A percentile compares a stretch with the other conserved stretches of the same genome.
Evolutionary conservation across 2,329 filamentous ascomycete species (phyloP).

Genomic region (Hansfordia pulvinata): DNA sequence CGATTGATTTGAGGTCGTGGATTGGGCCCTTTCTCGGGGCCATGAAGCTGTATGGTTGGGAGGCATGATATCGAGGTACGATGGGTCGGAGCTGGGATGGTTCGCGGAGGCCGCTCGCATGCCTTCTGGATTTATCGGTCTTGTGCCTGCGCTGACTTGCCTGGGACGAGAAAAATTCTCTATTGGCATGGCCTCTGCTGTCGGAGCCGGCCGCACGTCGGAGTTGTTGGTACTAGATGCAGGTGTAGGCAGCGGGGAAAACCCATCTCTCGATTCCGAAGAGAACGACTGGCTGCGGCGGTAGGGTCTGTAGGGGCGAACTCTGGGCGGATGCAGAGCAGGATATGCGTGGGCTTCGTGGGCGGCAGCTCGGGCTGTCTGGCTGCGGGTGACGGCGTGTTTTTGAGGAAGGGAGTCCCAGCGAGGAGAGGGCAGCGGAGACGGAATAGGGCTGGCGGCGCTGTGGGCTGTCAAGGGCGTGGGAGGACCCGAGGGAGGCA

Average conservation of each 20-base stretch:
- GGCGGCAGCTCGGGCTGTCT: slow-evolving; percentile 7
- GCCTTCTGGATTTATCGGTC: slow-evolving; percentile 22
- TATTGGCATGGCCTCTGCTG: slow-evolving; percentile 23
- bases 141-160: slow-evolving; percentile 36
- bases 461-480: background rate
- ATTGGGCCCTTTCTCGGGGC: slow-evolving; percentile 30
- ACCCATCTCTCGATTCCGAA: background rate
- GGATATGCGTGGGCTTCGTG: slow-evolving; percentile 3
- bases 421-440: slow-evolving; percentile 10
- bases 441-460: background rate
- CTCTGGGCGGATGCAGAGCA: too few species aligned
- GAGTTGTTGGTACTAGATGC: too few species aligned
- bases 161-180: slow-evolving; percentile 49
- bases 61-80: slow-evolving; percentile 8
- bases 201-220: too few species aligned
- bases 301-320: too few species aligned
- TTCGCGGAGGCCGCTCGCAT: slow-evolving; percentile 15
- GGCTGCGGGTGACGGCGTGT: slow-evolving; percentile 11
- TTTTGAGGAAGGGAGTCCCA: slow-evolving; percentile 29
- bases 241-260: background rate
- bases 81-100: slow-evolving; percentile 11
- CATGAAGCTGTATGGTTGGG: slow-evolving; percentile 15
- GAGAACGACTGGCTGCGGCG: too few species aligned
- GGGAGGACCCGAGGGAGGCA: background rate
- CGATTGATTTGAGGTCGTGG: slow-evolving; percentile 32